phyloP scores from a whole-genome alignment of 305 asterid genomes.

The Fraxinus sp. region DNA sequence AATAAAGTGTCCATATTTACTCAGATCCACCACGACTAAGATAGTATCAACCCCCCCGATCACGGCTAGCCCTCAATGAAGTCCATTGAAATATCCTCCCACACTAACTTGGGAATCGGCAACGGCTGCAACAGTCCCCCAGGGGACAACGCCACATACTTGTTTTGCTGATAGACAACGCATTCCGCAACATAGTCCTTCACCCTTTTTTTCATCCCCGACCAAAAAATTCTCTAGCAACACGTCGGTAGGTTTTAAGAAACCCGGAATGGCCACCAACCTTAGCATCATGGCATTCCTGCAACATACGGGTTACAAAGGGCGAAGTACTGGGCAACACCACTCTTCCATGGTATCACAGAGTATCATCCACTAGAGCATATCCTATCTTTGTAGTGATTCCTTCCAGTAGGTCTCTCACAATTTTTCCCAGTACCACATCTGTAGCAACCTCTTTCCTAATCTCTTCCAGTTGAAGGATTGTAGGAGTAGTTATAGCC shows the following conservation, averaged over 20 bases:
- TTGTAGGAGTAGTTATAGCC: no score
- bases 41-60: no score
- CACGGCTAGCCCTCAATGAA: no score
- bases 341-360: background rate
- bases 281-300: background rate
- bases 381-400: background rate
- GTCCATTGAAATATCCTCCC: background rate
- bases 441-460: background rate
- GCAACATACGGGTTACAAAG: no score
- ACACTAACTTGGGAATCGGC: no score
- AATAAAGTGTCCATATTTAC: no score
- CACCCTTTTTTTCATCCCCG: background rate
- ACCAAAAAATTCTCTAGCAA: background rate
- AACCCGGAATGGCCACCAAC: background rate
- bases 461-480: background rate
- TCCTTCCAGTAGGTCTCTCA: background rate
- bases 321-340: background rate
- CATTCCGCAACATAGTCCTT: no score
- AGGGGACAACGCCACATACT: no score
- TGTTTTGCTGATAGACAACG: no score
- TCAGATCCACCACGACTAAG: no score
- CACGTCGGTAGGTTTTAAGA: background rate
- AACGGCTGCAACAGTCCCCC: no score
- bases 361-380: background rate
- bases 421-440: background rate